Conservation (phyloP, 1,139 yeast species). For the Kluyveromyces marxianus region DNA sequence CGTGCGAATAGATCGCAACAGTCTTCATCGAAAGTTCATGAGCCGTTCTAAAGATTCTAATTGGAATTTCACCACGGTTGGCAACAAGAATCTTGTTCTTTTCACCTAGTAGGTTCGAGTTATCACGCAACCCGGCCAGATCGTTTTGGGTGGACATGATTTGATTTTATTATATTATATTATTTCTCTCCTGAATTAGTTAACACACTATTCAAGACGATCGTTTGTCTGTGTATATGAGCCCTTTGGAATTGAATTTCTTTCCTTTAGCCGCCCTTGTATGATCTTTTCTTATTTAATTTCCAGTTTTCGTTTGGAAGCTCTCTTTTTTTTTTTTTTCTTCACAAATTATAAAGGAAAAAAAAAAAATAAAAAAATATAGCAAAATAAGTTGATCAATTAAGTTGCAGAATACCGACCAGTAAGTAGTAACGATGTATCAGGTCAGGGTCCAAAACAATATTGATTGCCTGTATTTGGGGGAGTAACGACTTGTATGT, state of each 20-base stretch:
- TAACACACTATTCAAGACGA: neutral
- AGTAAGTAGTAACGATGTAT: too few relatives aligned
- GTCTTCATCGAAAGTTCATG: constrained; percentile 97
- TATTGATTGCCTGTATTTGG: too few relatives aligned
- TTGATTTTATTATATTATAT: neutral
- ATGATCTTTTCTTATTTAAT: neutral
- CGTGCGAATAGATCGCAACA: constrained; percentile 94
- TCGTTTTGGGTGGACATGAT: constrained; percentile 13
- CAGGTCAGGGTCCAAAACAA: too few relatives aligned
- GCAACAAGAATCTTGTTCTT: constrained; percentile 78
- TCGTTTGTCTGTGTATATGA: neutral
- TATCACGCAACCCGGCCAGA: constrained; percentile 38
- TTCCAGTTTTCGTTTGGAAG: neutral
- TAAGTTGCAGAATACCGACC: too few relatives aligned
- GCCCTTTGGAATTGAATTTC: too few relatives aligned
- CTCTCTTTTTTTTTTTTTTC: neutral
- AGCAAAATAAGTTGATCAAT: too few relatives aligned
- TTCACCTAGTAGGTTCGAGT: constrained; percentile 36
- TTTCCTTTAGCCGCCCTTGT: neutral
- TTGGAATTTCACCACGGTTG: constrained; percentile 91
- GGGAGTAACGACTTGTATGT: too few relatives aligned
- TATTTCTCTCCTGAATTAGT: neutral
- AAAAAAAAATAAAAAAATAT: too few relatives aligned
- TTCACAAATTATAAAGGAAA: neutral
- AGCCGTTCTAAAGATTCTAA: constrained; percentile 90